Conservation (phyloP, 108 stramenopile genomes). For the Pseudonitzschia pungens region DNA sequence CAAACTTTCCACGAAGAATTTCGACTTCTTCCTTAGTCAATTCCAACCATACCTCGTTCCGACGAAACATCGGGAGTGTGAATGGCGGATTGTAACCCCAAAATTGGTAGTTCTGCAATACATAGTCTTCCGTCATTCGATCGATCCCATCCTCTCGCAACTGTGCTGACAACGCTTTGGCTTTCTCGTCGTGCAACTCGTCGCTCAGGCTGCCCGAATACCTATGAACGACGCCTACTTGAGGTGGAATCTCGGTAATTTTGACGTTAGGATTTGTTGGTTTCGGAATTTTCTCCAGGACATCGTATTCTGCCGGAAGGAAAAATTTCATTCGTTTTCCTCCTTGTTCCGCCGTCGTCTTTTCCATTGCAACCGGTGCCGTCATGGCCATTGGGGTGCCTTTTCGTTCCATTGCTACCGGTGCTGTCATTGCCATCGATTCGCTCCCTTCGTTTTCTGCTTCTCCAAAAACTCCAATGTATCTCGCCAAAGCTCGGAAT, state of each 20-base stretch:
- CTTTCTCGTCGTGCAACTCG: slow-evolving; percentile 37
- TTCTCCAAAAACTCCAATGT: slow-evolving; percentile 84
- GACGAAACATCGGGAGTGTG: slow-evolving; percentile 75
- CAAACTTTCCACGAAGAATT: slow-evolving; percentile 41
- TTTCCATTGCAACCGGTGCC: slow-evolving; percentile 66
- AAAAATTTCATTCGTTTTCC: slow-evolving; percentile 81
- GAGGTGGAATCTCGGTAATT: slow-evolving; percentile 60
- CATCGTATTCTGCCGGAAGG: slow-evolving; percentile 74
- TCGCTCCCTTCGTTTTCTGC: slow-evolving; percentile 65
- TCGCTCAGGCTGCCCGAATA: slow-evolving; percentile 58
- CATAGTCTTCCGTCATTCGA: slow-evolving; percentile 53
- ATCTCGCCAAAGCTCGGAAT: slow-evolving; percentile 65
- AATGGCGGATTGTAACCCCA: slow-evolving; percentile 91
- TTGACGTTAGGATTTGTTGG: slow-evolving; percentile 73
- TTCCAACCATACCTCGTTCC: slow-evolving; percentile 87
- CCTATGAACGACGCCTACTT: slow-evolving; percentile 71
- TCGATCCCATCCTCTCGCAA: slow-evolving; percentile 60
- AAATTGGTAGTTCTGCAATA: slow-evolving; percentile 54
- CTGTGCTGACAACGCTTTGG: slow-evolving; percentile 45
- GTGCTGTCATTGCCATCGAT: slow-evolving; percentile 84
- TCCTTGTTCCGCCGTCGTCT: slow-evolving; percentile 16
- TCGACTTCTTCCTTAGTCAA: slow-evolving; percentile 61
- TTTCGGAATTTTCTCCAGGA: slow-evolving; percentile 72
- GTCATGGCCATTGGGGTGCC: slow-evolving; percentile 68
- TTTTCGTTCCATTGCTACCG: slow-evolving; percentile 54